phyloP scores from a whole-genome alignment of 1,284 basidiomycete genomes.

The Xerocomus cyaneibrunnescens region DNA sequence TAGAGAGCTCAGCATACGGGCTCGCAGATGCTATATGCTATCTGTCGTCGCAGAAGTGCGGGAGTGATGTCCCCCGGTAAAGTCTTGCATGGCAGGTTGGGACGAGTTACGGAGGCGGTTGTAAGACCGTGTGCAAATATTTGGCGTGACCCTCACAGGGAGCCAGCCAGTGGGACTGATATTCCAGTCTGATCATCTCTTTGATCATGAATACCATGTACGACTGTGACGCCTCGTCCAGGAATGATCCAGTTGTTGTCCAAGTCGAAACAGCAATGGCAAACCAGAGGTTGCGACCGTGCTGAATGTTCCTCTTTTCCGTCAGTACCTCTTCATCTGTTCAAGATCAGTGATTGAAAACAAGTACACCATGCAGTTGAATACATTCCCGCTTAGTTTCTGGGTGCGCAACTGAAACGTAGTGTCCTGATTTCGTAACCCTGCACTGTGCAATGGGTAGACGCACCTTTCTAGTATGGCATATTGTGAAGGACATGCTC shows the following conservation, averaged over 20 bases:
- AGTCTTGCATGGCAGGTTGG: constrained; percentile 21
- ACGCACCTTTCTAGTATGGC: background rate
- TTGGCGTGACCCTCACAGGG: constrained; percentile 17
- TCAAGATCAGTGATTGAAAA: background rate
- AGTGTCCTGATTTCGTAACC: background rate
- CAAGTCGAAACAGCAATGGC: background rate
- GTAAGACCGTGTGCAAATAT: background rate
- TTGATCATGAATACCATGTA: background rate
- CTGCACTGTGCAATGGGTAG: background rate
- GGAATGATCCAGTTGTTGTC: background rate
- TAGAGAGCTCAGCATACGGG: constrained; percentile 9
- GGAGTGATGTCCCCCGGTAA: constrained; percentile 29
- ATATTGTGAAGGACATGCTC: background rate
- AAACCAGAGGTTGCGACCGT: background rate
- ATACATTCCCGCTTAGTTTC: background rate
- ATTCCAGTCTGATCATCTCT: background rate
- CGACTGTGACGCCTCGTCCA: background rate
- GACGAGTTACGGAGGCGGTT: constrained; percentile 17
- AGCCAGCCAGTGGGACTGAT: constrained; percentile 8
- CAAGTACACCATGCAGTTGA: background rate
- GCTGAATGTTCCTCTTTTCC: background rate
- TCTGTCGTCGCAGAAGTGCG: constrained; percentile 7
- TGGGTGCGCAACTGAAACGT: background rate
- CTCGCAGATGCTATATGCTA: constrained; percentile 12
- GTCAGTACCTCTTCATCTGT: background rate